Percentiles rank a stretch among this genome's conserved stretches.
phyloP scores from a whole-genome alignment of 2,329 filamentous ascomycete genomes.

The Aspergillus melleus region DNA sequence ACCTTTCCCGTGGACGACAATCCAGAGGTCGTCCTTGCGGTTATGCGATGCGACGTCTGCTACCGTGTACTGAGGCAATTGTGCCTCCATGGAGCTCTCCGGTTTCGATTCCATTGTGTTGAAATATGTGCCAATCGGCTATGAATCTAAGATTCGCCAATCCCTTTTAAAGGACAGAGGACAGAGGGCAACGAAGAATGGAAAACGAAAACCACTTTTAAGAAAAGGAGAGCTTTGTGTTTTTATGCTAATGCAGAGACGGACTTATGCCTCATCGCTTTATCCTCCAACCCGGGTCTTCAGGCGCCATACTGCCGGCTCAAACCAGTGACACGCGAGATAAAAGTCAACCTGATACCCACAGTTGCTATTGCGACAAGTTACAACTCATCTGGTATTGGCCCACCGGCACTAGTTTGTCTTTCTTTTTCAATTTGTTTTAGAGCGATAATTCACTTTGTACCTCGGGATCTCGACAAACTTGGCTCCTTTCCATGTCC shows the following conservation, averaged over 20 bases:
- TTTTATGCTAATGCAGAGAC: no score
- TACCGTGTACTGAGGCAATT: slow-evolving; percentile 23
- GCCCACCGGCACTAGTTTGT: no score
- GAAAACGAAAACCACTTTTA: no score
- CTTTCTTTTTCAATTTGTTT: no score
- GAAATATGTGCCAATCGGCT: background rate
- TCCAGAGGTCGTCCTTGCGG: slow-evolving; percentile 51
- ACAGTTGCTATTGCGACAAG: slow-evolving; percentile 1
- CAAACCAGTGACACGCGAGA: slow-evolving; percentile 2
- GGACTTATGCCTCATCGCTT: no score
- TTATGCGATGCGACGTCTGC: slow-evolving; percentile 52
- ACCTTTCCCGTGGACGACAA: slow-evolving; percentile 59
- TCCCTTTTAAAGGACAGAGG: background rate
- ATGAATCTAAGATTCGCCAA: background rate
- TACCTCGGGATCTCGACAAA: no score
- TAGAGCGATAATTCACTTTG: no score
- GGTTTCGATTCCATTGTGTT: background rate
- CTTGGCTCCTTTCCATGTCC: no score
- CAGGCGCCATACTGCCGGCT: background rate
- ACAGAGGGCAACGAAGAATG: background rate
- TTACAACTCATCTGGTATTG: background rate
- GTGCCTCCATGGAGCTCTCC: background rate
- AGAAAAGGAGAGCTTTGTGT: no score
- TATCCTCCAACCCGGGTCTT: background rate
- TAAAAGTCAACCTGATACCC: slow-evolving; percentile 3